Base-by-base conservation (phyloP, 1,284 basidiomycete genomes). In the Ganoderma multipileum region DNA sequence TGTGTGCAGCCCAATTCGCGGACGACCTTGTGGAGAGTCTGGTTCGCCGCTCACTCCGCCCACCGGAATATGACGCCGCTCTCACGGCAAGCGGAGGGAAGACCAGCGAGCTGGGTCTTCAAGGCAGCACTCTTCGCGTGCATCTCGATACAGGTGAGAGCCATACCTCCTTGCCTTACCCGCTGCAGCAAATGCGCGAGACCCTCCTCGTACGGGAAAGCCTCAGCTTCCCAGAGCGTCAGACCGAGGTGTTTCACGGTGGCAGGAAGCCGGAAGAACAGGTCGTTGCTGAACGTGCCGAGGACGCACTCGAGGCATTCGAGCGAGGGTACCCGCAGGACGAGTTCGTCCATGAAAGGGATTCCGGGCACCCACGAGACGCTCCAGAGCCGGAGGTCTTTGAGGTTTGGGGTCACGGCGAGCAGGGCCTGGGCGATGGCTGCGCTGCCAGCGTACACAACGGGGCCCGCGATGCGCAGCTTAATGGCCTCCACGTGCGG, bases 301-400 rank as follows among this genome's bases (percentile, higher is more conserved):
- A 55, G 52, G 7, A 55, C 52, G 52, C 26, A 30, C 6, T 55
- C 28, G 52, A 55, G 28, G 16, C 28, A 28, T 20, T 55, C 52
- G 28, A 55, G 52, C 52, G 26, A 8, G 6, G 28, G 52, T 2
- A 28, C 18, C 1, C 52, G 52, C 30, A 30, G 28, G 28, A 55
- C 52, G 52, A 55, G 52, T 5, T 55, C 52, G 52, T 55, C 52
- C 52, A 55, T 18, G 52, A 55, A 55, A 16, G 52, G 52, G 14
- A 28, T 28, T 7, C 6, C 28, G 6, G 52, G 52, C 28, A 6
- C 18, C 52, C 52, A 55, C 16, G 52, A 16, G 14, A 55, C 14
- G 14, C 52, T 55, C 52, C 18, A 28, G 6, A 55, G 52, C 14
- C 52, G 52, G 52, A 55, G 7, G 16, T 55, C 52, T 28, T 26